phyloP scores from a whole-genome alignment of 108 stramenopile genomes.

The Thalassiosira profunda region DNA sequence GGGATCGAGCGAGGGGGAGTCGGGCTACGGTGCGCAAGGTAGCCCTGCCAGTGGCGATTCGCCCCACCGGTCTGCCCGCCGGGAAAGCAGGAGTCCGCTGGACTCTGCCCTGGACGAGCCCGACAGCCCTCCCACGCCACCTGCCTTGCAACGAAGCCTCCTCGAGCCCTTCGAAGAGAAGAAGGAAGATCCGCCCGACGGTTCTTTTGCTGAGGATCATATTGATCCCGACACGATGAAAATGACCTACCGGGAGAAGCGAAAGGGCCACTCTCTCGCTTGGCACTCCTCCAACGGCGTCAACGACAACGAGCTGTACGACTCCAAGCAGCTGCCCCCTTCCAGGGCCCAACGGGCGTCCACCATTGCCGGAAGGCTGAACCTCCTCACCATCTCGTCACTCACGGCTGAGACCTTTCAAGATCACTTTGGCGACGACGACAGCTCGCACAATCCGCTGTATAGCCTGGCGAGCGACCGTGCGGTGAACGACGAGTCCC shows the following conservation, averaged over 20 bases:
- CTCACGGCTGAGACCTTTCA: neutral
- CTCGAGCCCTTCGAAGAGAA: neutral
- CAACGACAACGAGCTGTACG: slow-evolving; percentile 7
- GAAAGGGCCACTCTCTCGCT: slow-evolving; percentile 4
- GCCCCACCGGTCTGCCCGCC: too few species aligned
- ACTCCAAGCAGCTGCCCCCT: neutral
- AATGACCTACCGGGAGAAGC: slow-evolving; percentile 14
- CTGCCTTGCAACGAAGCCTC: neutral
- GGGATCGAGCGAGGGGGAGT: too few species aligned
- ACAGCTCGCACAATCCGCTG: too few species aligned
- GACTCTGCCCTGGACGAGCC: too few species aligned
- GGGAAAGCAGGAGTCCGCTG: too few species aligned
- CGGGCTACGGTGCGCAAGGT: too few species aligned
- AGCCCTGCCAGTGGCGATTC: too few species aligned
- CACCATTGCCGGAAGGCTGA: slow-evolving; percentile 2
- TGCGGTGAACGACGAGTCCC: too few species aligned
- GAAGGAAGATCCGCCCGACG: neutral
- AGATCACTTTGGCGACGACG: neutral
- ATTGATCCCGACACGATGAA: neutral
- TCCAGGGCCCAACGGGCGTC: neutral
- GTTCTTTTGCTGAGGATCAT: neutral
- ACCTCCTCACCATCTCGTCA: neutral
- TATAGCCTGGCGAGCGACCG: too few species aligned
- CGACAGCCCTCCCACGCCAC: too few species aligned
- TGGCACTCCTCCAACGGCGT: slow-evolving; percentile 18